phyloP scores from a whole-genome alignment of 2,329 filamentous ascomycete genomes.

The Colletotrichum cuscutae region DNA sequence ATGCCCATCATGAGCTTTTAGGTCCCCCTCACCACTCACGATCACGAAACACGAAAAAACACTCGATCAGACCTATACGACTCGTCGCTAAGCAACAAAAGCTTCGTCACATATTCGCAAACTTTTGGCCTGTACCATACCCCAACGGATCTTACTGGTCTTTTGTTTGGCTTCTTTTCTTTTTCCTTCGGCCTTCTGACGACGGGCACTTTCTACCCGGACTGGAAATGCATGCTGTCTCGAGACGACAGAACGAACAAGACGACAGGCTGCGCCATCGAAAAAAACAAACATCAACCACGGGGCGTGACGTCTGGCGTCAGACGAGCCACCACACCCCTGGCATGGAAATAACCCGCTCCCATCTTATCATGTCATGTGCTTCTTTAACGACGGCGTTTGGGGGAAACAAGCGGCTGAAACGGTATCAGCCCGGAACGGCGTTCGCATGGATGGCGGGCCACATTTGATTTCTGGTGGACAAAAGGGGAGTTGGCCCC shows the following conservation, averaged over 20 bases:
- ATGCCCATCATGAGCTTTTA: conserved; percentile 20
- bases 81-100: conserved; percentile 28
- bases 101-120: conserved; percentile 34
- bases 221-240: conserved; percentile 29
- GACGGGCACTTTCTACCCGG: conserved; percentile 25
- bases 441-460: conserved; percentile 33
- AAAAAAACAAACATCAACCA: conserved; percentile 17
- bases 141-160: conserved; percentile 31
- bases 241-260: conserved; percentile 26
- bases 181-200: conserved; percentile 32
- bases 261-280: conserved; percentile 17
- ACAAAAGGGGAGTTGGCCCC: conserved; percentile 29
- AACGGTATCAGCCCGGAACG: conserved; percentile 29
- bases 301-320: conserved; percentile 6
- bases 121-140: conserved; percentile 35
- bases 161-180: conserved; percentile 35
- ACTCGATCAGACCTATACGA: conserved; percentile 26
- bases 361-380: conserved; percentile 31
- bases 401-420: conserved; percentile 32
- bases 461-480: conserved; percentile 30
- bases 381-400: conserved; percentile 33
- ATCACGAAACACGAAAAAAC: conserved; percentile 30
- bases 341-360: conserved; percentile 20
- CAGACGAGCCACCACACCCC: conserved; percentile 6
- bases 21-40: conserved; percentile 19